These are phyloP conservation scores for Pulicaria dysenterica DNA, from an alignment of 129 eudicot genomes.

Conservation along the genomic window DNA sequence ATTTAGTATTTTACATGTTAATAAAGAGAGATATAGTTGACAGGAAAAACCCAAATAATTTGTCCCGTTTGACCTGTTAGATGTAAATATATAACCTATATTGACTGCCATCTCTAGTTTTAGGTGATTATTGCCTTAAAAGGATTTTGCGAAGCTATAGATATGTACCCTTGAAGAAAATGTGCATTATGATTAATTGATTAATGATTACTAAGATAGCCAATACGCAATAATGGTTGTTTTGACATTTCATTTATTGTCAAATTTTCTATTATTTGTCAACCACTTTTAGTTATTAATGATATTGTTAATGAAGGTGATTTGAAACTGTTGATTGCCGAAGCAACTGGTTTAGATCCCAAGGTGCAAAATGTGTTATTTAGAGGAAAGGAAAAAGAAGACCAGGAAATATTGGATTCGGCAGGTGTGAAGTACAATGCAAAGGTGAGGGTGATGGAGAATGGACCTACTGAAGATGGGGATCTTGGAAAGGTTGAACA, in stretches of 20 bases:
- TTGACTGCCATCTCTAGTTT: background rate
- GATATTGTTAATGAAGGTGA: slow-evolving; percentile 51
- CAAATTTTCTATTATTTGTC: background rate
- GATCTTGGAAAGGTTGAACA: slow-evolving; percentile 55
- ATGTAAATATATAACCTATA: background rate
- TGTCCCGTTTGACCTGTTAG: background rate
- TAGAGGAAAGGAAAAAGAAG: slow-evolving; percentile 78
- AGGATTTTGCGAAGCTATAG: background rate
- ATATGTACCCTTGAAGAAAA: background rate
- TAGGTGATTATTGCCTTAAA: background rate
- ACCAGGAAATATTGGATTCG: slow-evolving; percentile 47
- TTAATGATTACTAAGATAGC: background rate
- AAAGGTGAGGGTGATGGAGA: slow-evolving; percentile 61
- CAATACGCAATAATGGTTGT: background rate
- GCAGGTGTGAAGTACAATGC: slow-evolving; percentile 79
- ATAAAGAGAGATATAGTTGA: too few relatives aligned
- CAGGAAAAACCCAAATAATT: background rate
- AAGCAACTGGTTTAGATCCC: slow-evolving; percentile 66
- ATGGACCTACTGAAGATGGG: slow-evolving; percentile 20
- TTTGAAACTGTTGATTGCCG: slow-evolving; percentile 61
- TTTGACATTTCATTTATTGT: background rate
- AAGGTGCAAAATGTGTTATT: slow-evolving; percentile 58
- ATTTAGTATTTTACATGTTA: too few relatives aligned
- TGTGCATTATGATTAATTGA: slow-evolving; percentile 6
- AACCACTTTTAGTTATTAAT: slow-evolving; percentile 11